Evolutionary conservation across 305 asterid species (phyloP), one percentile per base, ranked within the genome.

Genomic region (Petunia hybrid): DNA sequence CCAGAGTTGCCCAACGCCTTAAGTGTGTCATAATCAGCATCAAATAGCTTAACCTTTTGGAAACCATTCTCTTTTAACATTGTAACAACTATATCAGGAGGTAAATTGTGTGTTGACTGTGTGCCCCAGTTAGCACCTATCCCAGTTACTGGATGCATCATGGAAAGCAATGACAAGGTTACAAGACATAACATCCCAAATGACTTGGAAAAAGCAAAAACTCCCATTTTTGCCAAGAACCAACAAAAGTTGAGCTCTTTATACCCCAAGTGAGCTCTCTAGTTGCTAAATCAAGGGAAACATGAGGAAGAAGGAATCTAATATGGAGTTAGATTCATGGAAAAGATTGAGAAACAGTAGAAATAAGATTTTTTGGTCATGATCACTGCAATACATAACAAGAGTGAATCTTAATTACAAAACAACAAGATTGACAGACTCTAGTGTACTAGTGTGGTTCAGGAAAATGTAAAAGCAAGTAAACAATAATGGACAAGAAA

Each of bases 81-180:
- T 87, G 89, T 78, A 84, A 94, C 98, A 61, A 94, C 92, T 67
- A 67, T 69, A 1, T 89, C 89, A 0, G 98, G 97, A 35, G 90
- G 92, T 80, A 92, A 56, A 14, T 53, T 81, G 79, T 94, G 98
- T 40, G 95, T 87, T 16, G 95, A 39, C 77, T 91, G 98, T n/a
- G 91, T 82, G 35, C 98, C 98, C 97, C 97, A 94, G 80, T 94
- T 94, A 65, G 91, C 98, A 57, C 98, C 98, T 36, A 94, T 90
- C 53, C 94, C 95, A 76, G 85, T 84, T 48, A 60, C 94, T 84
- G 85, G 42, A 81, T 73, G 73, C 46, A 85, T 73, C 74, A 80
- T 13, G n/a, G 83, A 46, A 39, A 76, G 8, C n/a, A 83, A 71
- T 71, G 55, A 60, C 45, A 84, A 70, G 7, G 6, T 62, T 62